Conservation (phyloP, 2,329 filamentous ascomycete genomes). For the Dactylellina parvicollis region DNA sequence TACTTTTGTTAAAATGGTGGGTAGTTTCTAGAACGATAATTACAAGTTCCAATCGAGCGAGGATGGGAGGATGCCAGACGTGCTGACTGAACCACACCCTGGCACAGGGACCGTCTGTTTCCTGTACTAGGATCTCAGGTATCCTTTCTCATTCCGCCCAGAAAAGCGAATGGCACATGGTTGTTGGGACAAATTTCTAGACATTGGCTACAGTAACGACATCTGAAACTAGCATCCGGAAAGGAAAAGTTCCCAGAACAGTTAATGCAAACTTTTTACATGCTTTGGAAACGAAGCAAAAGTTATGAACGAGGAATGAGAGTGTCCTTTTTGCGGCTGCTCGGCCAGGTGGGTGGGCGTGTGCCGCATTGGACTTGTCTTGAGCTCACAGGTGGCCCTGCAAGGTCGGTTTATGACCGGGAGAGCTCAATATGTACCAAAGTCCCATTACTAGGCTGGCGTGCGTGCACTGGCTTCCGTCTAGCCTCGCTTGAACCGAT, state of each 20-base stretch:
- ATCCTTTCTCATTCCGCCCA: slow-evolving; percentile 9
- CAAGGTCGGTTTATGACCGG: slow-evolving; percentile 4
- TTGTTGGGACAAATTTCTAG: slow-evolving; percentile 1
- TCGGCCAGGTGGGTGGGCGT: no score
- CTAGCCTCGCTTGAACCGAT: no score
- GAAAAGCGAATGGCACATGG: slow-evolving; percentile 27
- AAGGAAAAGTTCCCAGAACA: neutral
- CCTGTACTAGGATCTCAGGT: slow-evolving; percentile 26
- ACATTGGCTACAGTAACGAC: neutral
- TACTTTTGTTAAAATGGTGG: neutral
- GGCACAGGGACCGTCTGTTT: slow-evolving; percentile 8
- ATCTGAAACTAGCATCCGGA: slow-evolving; percentile 25
- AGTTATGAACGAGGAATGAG: no score
- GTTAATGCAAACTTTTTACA: neutral
- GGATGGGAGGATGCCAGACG: neutral
- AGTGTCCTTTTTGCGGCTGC: no score
- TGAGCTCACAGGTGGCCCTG: no score
- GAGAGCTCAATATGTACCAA: slow-evolving; percentile 21
- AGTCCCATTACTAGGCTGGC: neutral
- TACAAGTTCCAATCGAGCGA: slow-evolving; percentile 9
- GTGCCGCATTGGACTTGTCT: no score
- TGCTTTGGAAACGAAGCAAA: neutral
- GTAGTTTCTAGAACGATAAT: slow-evolving; percentile 22
- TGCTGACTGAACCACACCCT: slow-evolving; percentile 22
- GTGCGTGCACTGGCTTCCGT: slow-evolving; percentile 26